Evolutionary conservation across 2,329 filamentous ascomycete species (phyloP).

Genomic region (Aspergillus aculeatinus): DNA sequence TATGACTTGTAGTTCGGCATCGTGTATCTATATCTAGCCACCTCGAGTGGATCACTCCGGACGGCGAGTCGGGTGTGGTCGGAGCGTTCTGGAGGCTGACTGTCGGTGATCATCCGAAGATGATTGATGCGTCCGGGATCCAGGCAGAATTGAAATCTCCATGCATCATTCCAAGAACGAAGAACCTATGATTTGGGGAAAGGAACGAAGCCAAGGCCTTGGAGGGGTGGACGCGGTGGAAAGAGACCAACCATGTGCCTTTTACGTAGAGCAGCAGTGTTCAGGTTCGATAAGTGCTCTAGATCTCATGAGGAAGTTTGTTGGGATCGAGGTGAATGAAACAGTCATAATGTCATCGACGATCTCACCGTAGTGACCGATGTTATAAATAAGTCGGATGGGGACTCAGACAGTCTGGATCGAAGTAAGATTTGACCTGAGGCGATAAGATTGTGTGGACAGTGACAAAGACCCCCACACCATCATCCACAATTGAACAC

Average conservation of each 20-base stretch:
- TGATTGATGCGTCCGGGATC: constrained; percentile 14
- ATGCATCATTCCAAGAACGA: constrained; percentile 9
- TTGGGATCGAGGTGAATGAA: not conserved
- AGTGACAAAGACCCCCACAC: not conserved
- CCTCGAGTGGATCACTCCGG: constrained; percentile 8
- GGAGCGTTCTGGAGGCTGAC: constrained; percentile 12
- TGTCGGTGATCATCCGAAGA: constrained; percentile 10
- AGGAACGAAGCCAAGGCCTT: constrained; percentile 17
- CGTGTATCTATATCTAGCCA: constrained; percentile 13
- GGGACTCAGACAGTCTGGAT: not conserved
- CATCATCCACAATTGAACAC: too few species aligned
- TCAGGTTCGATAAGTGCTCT: constrained; percentile 10
- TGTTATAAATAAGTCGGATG: constrained; percentile 1
- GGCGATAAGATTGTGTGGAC: not conserved
- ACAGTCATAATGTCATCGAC: not conserved
- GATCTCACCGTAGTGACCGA: not conserved
- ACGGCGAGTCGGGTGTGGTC: constrained; percentile 16
- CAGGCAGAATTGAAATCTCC: constrained; percentile 16
- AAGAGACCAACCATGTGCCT: constrained; percentile 10
- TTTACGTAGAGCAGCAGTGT: constrained; percentile 19
- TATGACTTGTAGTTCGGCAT: constrained; percentile 1
- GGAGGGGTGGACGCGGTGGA: constrained; percentile 9
- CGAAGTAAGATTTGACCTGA: not conserved
- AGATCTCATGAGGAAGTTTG: constrained; percentile 12
- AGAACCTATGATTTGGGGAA: constrained; percentile 13